phyloP scores from a whole-genome alignment of 2,329 filamentous ascomycete species.

The Fusarium robinianum region DNA sequence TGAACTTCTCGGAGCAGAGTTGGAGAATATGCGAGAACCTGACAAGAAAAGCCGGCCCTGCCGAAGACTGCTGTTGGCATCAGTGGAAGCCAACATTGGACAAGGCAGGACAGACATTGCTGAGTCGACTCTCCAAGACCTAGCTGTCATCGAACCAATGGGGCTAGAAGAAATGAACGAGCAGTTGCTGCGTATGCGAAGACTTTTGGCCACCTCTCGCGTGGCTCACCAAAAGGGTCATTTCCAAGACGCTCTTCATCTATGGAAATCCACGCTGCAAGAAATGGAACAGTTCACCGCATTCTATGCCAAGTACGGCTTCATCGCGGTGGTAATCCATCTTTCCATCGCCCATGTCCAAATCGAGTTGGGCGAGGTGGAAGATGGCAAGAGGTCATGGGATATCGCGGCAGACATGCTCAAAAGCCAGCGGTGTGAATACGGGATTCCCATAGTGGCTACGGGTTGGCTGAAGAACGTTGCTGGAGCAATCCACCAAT shows the following conservation, averaged over 20 bases:
- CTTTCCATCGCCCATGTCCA: conserved; percentile 33
- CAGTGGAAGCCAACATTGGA: conserved; percentile 16
- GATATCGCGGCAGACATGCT: conserved; percentile 9
- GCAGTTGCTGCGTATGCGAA: conserved; percentile 33
- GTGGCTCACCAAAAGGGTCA: conserved; percentile 17
- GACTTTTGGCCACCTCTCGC: conserved; percentile 25
- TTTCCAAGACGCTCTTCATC: conserved; percentile 15
- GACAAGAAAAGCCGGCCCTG: conserved; percentile 21
- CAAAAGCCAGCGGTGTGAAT: conserved; percentile 30
- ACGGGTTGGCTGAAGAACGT: conserved; percentile 30
- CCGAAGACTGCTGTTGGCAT: conserved; percentile 28
- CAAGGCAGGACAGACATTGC: conserved; percentile 12
- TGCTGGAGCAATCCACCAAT: conserved; percentile 16
- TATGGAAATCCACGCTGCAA: conserved; percentile 17
- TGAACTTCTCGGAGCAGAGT: conserved; percentile 25
- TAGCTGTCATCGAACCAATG: conserved; percentile 10
- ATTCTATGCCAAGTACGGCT: conserved; percentile 20
- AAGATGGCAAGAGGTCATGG: conserved; percentile 21
- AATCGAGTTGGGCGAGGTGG: conserved; percentile 23
- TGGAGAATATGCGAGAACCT: conserved; percentile 11
- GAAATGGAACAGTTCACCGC: conserved; percentile 20
- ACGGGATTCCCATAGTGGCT: conserved; percentile 30
- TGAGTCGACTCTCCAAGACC: conserved; percentile 12
- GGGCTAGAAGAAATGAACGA: conserved; percentile 31
- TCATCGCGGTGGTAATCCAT: conserved; percentile 27